Conservation (phyloP, 1,139 yeast genomes). For the Candida labiduridarum region DNA sequence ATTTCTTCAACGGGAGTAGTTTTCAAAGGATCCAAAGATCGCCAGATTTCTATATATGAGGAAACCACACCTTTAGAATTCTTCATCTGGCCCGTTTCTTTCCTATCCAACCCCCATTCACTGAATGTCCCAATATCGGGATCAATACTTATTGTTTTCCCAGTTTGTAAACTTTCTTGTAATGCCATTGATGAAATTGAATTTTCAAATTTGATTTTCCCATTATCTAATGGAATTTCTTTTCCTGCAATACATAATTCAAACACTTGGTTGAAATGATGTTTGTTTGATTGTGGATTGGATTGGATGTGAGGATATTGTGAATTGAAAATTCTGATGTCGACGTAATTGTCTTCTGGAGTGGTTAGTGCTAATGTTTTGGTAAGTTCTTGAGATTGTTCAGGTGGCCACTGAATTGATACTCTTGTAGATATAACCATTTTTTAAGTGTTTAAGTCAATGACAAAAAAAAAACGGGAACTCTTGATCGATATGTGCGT, state of each 20-base stretch:
- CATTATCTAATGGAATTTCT: conserved; percentile 34
- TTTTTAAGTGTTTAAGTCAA: neutral
- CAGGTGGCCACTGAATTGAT: conserved; percentile 57
- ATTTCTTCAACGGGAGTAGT: conserved; percentile 34
- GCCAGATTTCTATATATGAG: conserved; percentile 60
- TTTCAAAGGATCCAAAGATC: conserved; percentile 46
- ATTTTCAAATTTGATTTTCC: conserved; percentile 40
- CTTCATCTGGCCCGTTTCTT: conserved; percentile 57
- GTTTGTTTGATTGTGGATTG: neutral
- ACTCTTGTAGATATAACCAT: conserved; percentile 47
- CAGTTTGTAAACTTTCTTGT: conserved; percentile 23
- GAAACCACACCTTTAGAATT: conserved; percentile 50
- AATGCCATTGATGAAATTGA: conserved; percentile 45
- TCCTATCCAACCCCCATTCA: conserved; percentile 44
- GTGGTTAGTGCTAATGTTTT: conserved; percentile 55
- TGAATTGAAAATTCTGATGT: conserved; percentile 31
- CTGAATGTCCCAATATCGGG: conserved; percentile 51
- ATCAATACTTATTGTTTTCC: conserved; percentile 23
- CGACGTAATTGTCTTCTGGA: conserved; percentile 48
- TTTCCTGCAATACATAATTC: conserved; percentile 45
- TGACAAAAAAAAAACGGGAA: too few species aligned
- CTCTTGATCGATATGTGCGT: too few species aligned
- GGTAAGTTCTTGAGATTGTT: conserved; percentile 46
- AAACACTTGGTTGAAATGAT: conserved; percentile 22
- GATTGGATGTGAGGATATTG: conserved; percentile 24